phyloP scores from a whole-genome alignment of 2,329 filamentous ascomycete genomes.

The Pestalotiopsis sp. region DNA sequence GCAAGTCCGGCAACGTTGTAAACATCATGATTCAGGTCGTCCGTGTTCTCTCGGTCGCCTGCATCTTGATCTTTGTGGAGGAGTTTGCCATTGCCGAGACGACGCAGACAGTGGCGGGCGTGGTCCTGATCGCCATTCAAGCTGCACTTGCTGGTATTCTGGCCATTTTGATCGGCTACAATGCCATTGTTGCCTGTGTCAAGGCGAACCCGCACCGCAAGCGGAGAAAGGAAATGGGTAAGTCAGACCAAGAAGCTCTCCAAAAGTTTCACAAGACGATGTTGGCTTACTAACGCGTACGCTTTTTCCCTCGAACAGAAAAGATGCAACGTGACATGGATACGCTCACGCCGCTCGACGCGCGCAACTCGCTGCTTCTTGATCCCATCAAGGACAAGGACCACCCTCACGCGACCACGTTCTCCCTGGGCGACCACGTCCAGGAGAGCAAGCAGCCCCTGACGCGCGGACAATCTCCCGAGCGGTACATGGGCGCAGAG shows the following conservation, averaged over 20 bases:
- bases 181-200: slow-evolving; percentile 81
- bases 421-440: slow-evolving; percentile 43
- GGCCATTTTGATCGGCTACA: slow-evolving; percentile 86
- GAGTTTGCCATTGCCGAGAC: slow-evolving; percentile 88
- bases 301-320: slow-evolving; percentile 57
- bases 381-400: slow-evolving; percentile 48
- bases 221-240: slow-evolving; percentile 87
- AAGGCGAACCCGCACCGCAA: slow-evolving; percentile 89
- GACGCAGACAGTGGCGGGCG: slow-evolving; percentile 89
- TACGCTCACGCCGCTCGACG: slow-evolving; percentile 82
- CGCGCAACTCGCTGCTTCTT: slow-evolving; percentile 83
- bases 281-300: slow-evolving; percentile 54
- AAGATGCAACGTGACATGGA: slow-evolving; percentile 78
- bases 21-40: slow-evolving; percentile 91
- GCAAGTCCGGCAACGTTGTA: slow-evolving; percentile 87
- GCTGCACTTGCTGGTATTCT: slow-evolving; percentile 80
- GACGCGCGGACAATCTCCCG: slow-evolving; percentile 33
- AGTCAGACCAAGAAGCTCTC: slow-evolving; percentile 36
- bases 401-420: slow-evolving; percentile 33
- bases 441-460: slow-evolving; percentile 34
- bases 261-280: background rate
- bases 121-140: slow-evolving; percentile 93
- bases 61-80: slow-evolving; percentile 91
- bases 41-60: slow-evolving; percentile 83
- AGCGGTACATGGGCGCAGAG: slow-evolving; percentile 32